A percentile compares a stretch with the other conserved stretches of the same genome.
Evolutionary conservation across 192 early-diverging fungal genomes (phyloP).

Genomic region (Coemansia sp.): DNA sequence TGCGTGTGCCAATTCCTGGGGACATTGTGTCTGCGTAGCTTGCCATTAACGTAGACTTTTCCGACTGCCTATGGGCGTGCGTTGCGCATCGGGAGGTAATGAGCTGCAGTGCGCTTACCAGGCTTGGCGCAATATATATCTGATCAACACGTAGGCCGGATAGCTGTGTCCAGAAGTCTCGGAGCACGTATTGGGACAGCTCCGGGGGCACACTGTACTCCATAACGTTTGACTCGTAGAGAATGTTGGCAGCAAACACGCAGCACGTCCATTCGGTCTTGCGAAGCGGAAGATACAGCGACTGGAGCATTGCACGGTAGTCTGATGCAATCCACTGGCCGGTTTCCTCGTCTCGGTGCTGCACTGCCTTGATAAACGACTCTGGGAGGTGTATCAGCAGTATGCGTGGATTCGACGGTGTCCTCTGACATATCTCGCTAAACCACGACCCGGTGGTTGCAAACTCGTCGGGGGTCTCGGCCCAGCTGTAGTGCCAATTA

Average conservation of each 20-base stretch:
- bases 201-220: slow-evolving; percentile 36
- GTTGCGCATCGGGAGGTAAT: slow-evolving; percentile 29
- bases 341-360: slow-evolving; percentile 17
- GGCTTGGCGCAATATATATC: slow-evolving; percentile 37
- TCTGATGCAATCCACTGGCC: slow-evolving; percentile 24
- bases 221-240: slow-evolving; percentile 33
- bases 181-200: slow-evolving; percentile 44
- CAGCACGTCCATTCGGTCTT: slow-evolving; percentile 32
- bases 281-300: slow-evolving; percentile 41
- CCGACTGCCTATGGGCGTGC: neutral
- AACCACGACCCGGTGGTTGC: slow-evolving; percentile 41
- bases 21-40: slow-evolving; percentile 5
- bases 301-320: slow-evolving; percentile 40
- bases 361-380: slow-evolving; percentile 25
- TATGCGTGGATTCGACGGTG: slow-evolving; percentile 18
- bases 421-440: slow-evolving; percentile 3
- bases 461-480: slow-evolving; percentile 41
- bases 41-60: neutral
- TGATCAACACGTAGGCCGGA: slow-evolving; percentile 31
- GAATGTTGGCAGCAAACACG: slow-evolving; percentile 38
- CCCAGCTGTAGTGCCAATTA: slow-evolving; percentile 50
- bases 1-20: slow-evolving; percentile 17
- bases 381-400: slow-evolving; percentile 47
- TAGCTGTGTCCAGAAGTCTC: slow-evolving; percentile 49
- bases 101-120: slow-evolving; percentile 32